Percentiles rank a stretch among this genome's conserved stretches.
phyloP scores from a whole-genome alignment of 495 filamentous ascomycete species.

The Xeromyces bisporus region DNA sequence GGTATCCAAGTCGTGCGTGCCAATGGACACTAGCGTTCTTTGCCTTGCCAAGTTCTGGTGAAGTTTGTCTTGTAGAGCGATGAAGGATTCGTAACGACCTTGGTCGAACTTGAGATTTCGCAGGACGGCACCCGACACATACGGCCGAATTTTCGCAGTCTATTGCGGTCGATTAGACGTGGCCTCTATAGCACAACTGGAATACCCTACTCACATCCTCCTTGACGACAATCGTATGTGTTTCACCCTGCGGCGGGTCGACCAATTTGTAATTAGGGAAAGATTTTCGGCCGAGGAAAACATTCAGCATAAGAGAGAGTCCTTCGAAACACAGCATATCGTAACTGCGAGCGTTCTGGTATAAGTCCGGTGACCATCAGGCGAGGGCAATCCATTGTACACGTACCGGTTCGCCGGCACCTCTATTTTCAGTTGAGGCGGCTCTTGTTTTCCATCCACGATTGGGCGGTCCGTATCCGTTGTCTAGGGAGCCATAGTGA shows the following conservation, averaged over 20 bases:
- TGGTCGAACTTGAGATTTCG: constrained; percentile 82
- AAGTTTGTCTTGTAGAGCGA: constrained; percentile 91
- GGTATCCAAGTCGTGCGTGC: constrained; percentile 91
- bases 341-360: constrained; percentile 44
- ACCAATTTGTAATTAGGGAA: constrained; percentile 65
- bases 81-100: constrained; percentile 91
- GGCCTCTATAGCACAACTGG: not conserved
- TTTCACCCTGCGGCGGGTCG: constrained; percentile 50
- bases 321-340: constrained; percentile 98
- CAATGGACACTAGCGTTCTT: constrained; percentile 84
- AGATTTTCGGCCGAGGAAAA: constrained; percentile 62
- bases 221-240: constrained; percentile 63
- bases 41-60: constrained; percentile 92
- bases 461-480: constrained; percentile 55
- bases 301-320: constrained; percentile 85
- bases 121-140: constrained; percentile 73
- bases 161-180: constrained; percentile 14
- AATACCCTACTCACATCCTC: constrained; percentile 35
- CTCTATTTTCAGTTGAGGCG: constrained; percentile 92
- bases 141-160: constrained; percentile 66
- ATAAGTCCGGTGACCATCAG: not conserved
- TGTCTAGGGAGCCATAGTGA: constrained; percentile 40
- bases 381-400: constrained; percentile 1
- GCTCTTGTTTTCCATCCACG: constrained; percentile 63
- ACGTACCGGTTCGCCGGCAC: constrained; percentile 80